Evolutionary conservation across 345 rosid genomes (phyloP).

Genomic region (Turritis glabra): DNA sequence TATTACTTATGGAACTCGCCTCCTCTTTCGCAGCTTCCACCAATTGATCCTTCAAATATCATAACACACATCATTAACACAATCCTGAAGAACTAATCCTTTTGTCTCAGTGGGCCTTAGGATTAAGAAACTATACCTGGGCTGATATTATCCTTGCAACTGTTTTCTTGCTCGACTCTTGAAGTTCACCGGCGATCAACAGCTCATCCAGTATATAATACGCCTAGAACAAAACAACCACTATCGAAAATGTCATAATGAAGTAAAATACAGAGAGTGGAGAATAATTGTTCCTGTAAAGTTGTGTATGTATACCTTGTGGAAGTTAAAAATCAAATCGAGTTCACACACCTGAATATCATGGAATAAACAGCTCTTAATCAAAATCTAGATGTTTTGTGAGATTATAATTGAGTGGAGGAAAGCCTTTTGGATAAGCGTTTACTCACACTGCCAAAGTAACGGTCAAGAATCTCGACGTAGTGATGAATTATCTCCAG

Average conservation of each 20-base stretch:
- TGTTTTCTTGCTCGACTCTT: constrained; percentile 96
- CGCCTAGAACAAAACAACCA: constrained; percentile 53
- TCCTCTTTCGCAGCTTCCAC: constrained; percentile 98
- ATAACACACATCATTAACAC: constrained; percentile 1
- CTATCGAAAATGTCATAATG: not conserved
- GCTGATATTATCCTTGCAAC: constrained; percentile 85
- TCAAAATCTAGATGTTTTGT: constrained; percentile 8
- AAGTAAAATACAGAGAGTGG: not conserved
- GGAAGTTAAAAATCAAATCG: constrained; percentile 96
- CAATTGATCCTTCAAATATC: constrained; percentile 68
- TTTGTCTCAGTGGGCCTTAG: not conserved
- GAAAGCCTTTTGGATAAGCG: not conserved
- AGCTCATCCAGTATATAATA: constrained; percentile 92
- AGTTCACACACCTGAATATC: constrained; percentile 83
- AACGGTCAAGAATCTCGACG: constrained; percentile 95
- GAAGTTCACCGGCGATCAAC: constrained; percentile 95
- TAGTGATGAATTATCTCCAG: constrained; percentile 93
- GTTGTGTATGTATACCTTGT: constrained; percentile 58
- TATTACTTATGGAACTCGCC: constrained; percentile 85
- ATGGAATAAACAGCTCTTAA: constrained; percentile 10
- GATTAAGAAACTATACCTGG: constrained; percentile 52
- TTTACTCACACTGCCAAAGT: constrained; percentile 94
- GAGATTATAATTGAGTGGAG: not conserved
- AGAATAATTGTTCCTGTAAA: not conserved
- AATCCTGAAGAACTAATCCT: not conserved